A percentile compares a stretch with the other conserved stretches of the same genome.
phyloP scores from a whole-genome alignment of 2,329 filamentous ascomycete species.

The Aureobasidium melanogenum region DNA sequence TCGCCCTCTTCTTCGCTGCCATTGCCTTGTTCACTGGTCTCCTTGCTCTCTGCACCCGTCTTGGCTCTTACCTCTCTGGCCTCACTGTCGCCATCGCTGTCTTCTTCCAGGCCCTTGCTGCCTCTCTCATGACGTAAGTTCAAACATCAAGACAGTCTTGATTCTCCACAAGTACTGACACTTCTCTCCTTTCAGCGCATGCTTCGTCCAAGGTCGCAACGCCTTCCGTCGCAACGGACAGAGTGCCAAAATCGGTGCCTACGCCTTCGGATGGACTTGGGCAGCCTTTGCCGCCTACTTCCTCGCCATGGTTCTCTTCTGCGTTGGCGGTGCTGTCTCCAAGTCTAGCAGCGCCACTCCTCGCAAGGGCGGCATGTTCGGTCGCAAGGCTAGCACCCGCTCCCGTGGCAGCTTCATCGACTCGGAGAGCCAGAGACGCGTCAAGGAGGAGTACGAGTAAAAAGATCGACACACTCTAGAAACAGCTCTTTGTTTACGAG shows the following conservation, averaged over 20 bases:
- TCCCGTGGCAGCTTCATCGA: conserved; percentile 47
- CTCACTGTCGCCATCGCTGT: conserved; percentile 51
- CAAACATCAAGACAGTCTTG: neutral
- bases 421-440: conserved; percentile 48
- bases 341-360: conserved; percentile 29
- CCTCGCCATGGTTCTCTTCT: conserved; percentile 60
- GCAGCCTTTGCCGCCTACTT: conserved; percentile 58
- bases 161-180: conserved; percentile 16
- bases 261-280: conserved; percentile 73
- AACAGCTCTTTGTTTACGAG: neutral
- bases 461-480: neutral
- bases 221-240: conserved; percentile 50
- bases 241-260: conserved; percentile 52
- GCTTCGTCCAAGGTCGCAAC: conserved; percentile 62
- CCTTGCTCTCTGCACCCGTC: conserved; percentile 60
- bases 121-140: conserved; percentile 67
- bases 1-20: conserved; percentile 70
- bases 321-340: conserved; percentile 46
- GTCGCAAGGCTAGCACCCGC: conserved; percentile 42
- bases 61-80: conserved; percentile 60
- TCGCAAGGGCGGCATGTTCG: conserved; percentile 35
- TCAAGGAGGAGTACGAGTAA: conserved; percentile 63
- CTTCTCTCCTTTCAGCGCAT: conserved; percentile 38
- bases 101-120: conserved; percentile 60
- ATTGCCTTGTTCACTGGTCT: conserved; percentile 59